Evolutionary conservation across 768 basidiomycete genomes (phyloP).

Genomic region (Tylopilus cervinicoccineus): DNA sequence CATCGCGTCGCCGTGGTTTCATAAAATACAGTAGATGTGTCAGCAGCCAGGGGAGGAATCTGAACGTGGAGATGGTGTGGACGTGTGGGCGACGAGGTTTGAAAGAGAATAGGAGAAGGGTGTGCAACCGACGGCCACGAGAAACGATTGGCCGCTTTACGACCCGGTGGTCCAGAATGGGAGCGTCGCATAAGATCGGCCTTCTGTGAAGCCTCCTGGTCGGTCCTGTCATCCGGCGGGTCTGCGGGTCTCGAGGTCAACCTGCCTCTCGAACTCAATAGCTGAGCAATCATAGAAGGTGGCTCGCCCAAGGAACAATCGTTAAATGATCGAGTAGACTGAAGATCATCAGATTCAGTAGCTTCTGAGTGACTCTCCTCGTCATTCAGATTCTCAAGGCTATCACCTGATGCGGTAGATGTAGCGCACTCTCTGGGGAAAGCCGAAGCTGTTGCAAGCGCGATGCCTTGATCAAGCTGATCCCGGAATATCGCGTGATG

Average conservation of each 20-base stretch:
- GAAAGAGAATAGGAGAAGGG: slow-evolving; percentile 49
- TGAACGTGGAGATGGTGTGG: slow-evolving; percentile 31
- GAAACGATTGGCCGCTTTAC: slow-evolving; percentile 34
- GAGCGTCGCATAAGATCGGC: slow-evolving; percentile 41
- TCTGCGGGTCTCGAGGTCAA: slow-evolving; percentile 14
- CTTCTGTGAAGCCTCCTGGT: slow-evolving; percentile 26
- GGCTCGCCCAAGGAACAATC: slow-evolving; percentile 39
- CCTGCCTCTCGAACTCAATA: slow-evolving; percentile 25
- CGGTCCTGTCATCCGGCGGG: slow-evolving; percentile 2
- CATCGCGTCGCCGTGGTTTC: slow-evolving; percentile 46
- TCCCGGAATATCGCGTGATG: slow-evolving; percentile 67
- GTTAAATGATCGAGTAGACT: slow-evolving; percentile 63
- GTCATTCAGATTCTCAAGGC: slow-evolving; percentile 59
- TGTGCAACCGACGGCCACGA: slow-evolving; percentile 39
- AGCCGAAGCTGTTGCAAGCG: slow-evolving; percentile 62
- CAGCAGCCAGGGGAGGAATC: slow-evolving; percentile 31
- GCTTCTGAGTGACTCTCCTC: slow-evolving; percentile 58
- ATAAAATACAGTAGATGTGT: slow-evolving; percentile 63
- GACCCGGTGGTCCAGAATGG: slow-evolving; percentile 39
- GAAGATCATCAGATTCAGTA: slow-evolving; percentile 64
- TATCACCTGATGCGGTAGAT: slow-evolving; percentile 55
- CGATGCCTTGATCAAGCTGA: slow-evolving; percentile 60
- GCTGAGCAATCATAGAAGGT: slow-evolving; percentile 8
- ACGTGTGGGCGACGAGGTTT: slow-evolving; percentile 33
- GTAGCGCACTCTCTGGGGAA: slow-evolving; percentile 53